Conservation (phyloP, 2,329 filamentous ascomycete genomes). For the Metarhizium rileyi region DNA sequence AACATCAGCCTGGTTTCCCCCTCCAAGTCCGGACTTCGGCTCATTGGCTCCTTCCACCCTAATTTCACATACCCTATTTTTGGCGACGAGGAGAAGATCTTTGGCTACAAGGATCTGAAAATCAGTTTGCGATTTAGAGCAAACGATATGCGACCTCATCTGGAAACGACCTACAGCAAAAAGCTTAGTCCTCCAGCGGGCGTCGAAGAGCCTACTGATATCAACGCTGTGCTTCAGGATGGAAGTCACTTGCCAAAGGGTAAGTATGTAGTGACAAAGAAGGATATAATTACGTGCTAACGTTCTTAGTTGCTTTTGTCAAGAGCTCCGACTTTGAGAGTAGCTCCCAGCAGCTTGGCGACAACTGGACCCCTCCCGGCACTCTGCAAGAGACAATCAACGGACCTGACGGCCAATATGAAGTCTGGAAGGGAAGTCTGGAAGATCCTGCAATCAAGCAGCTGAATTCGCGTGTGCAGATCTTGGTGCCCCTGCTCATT, state of each 20-base stretch:
- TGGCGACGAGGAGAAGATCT: constrained; percentile 83
- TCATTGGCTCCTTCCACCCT: constrained; percentile 65
- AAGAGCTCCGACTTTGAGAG: constrained; percentile 52
- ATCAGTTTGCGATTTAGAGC: constrained; percentile 61
- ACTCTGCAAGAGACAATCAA: constrained; percentile 56
- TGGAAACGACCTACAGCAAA: constrained; percentile 61
- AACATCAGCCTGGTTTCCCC: constrained; percentile 49
- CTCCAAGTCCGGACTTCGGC: constrained; percentile 39
- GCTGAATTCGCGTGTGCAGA: constrained; percentile 71
- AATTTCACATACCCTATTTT: constrained; percentile 88
- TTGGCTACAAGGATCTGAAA: constrained; percentile 75
- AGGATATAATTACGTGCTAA: not conserved
- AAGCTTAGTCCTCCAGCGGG: constrained; percentile 57
- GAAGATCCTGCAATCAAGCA: constrained; percentile 58
- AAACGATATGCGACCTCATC: constrained; percentile 66
- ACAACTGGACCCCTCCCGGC: constrained; percentile 63
- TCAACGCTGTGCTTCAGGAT: constrained; percentile 52
- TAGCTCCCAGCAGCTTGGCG: constrained; percentile 36
- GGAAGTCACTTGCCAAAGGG: constrained; percentile 60
- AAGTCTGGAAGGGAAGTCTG: constrained; percentile 76
- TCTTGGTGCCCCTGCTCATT: constrained; percentile 79
- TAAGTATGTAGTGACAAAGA: constrained; percentile 24
- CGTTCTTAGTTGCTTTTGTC: constrained; percentile 52
- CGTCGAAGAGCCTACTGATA: constrained; percentile 59
- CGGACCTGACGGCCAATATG: constrained; percentile 54